Conservation (phyloP, 768 basidiomycete genomes). For the Macrolepiota dolichaula region DNA sequence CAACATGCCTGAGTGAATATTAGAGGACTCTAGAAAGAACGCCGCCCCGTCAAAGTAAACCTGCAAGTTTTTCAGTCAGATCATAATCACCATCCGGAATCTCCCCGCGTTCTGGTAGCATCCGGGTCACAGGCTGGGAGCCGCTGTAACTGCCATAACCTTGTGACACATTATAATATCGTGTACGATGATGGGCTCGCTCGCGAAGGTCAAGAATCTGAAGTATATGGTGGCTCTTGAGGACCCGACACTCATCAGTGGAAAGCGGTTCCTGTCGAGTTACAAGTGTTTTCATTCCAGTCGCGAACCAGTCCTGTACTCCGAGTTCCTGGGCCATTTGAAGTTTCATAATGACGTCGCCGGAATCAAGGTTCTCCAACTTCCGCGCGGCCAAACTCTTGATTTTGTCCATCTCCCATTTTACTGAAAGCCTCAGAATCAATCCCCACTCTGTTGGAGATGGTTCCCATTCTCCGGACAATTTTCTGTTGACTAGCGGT, state of each 20-base stretch:
- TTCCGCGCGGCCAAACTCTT: not conserved
- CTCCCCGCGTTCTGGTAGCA: not conserved
- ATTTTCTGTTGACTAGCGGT: not conserved
- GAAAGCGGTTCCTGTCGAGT: not conserved
- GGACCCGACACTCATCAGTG: not conserved
- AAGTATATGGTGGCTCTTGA: not conserved
- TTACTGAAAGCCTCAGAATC: not conserved
- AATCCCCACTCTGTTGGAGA: slow-evolving; percentile 1
- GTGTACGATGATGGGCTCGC: not conserved
- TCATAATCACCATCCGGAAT: not conserved
- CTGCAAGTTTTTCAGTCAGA: not conserved
- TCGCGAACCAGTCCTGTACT: not conserved
- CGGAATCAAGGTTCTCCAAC: not conserved
- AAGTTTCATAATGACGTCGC: not conserved
- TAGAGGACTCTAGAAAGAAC: no score
- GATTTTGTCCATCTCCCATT: slow-evolving; percentile 3
- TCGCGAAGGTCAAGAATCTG: slow-evolving; percentile 9
- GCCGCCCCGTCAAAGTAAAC: not conserved
- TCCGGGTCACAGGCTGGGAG: not conserved
- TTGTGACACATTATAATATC: not conserved
- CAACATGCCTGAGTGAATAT: no score
- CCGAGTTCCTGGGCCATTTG: slow-evolving; percentile 6
- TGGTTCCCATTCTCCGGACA: not conserved
- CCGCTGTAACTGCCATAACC: no score
- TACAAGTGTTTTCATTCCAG: not conserved